Base-by-base conservation (phyloP, 1,284 basidiomycete species). In the Dichomitus squalens region DNA sequence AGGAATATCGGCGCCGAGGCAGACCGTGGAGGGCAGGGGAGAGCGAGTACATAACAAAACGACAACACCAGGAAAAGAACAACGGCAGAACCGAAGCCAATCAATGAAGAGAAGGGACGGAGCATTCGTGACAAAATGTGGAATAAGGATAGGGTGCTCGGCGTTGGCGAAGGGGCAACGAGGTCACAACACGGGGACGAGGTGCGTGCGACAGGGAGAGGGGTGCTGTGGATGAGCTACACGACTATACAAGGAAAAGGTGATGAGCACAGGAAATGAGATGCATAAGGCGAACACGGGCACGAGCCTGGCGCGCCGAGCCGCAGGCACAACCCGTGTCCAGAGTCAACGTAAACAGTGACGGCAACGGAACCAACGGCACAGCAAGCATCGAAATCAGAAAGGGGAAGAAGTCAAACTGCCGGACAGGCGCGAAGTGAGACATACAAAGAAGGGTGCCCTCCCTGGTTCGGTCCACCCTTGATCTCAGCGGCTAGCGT, bases 191-290 rank as follows among this genome's bases (percentile, higher is more conserved):
- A 38, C 39, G 21, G 27, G 40, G 49, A 23, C 27, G 23, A 12
- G 43, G 52, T 5, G 33, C 41, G 25, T 14, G 44, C 16, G 34
- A 49, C 18, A 27, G 34, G 53, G 14, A 36, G 25, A 39, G 36
- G 35, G 21, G 20, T 16, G 11, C 1, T 33, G 25, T 31, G 23
- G 21, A 39, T 25, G 12, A 48, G 14, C 36, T n/a, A 34, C 53
- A 46, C 36, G 40, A 54, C 43, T 54, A 40, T 53, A 54, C 53
- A 54, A 48, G 46, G 34, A 25, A 47, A 25, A 41, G 20, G n/a
- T 25, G 29, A 27, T 33, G 29, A 41, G 40, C 8, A 29, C n/a
- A 34, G 27, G 40, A 18, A 31, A 49, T 48, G 14, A 31, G n/a
- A 29, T 46, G 46, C 53, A 54, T 54, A 54, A 41, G 40, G 53